These are phyloP conservation scores for Hypomontagnella submonticulosa DNA, from an alignment of 495 filamentous ascomycete species.

Conservation along the genomic window DNA sequence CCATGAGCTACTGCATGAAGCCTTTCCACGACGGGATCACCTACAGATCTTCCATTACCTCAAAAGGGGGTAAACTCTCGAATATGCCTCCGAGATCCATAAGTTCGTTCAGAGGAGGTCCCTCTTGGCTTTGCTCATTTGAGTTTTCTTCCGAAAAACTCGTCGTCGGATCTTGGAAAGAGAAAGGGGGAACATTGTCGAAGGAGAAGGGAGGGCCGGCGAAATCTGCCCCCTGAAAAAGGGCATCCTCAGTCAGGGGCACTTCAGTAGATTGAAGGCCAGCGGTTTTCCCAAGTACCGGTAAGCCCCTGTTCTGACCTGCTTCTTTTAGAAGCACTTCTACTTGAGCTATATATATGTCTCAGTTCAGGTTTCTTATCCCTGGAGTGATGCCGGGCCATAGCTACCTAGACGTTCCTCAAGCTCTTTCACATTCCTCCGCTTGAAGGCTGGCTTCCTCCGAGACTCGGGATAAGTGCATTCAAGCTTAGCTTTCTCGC, in stretches of 20 bases:
- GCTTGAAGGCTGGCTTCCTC: conserved; percentile 88
- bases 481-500: conserved; percentile 72
- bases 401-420: conserved; percentile 79
- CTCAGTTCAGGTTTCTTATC: conserved; percentile 12
- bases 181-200: conserved; percentile 26
- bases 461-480: conserved; percentile 86
- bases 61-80: conserved; percentile 56
- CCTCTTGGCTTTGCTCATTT: conserved; percentile 19
- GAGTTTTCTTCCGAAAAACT: conserved; percentile 16
- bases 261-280: conserved; percentile 12
- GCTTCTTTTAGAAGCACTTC: conserved; percentile 57
- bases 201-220: conserved; percentile 20
- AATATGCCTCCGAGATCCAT: conserved; percentile 54
- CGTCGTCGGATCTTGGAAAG: conserved; percentile 24
- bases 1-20: conserved; percentile 10
- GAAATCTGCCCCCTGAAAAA: conserved; percentile 40
- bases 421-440: conserved; percentile 85
- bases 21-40: conserved; percentile 14
- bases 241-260: conserved; percentile 31
- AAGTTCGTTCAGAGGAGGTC: conserved; percentile 41
- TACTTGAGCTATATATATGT: conserved; percentile 54
- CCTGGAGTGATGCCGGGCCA: neutral
- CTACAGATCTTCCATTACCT: conserved; percentile 62
- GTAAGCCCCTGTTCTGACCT: conserved; percentile 30
- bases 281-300: conserved; percentile 8